A percentile compares a stretch with the other conserved stretches of the same genome.
Evolutionary conservation across 164 flowering plant genomes (phyloP).

Genomic region (Nelumbo lutea): DNA sequence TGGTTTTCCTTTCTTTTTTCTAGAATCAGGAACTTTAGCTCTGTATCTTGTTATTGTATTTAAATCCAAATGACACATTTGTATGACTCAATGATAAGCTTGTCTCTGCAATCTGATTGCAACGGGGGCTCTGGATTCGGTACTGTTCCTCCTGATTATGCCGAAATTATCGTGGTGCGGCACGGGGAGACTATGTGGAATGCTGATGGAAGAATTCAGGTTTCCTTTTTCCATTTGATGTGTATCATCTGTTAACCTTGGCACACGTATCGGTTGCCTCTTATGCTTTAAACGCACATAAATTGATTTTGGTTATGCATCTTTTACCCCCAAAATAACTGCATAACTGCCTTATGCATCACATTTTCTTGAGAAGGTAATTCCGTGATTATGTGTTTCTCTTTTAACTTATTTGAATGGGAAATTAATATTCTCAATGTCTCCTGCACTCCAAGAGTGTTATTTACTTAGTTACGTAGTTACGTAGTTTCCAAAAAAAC

Average conservation of each 20-base stretch:
- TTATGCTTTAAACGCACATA: not conserved
- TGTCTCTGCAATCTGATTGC: constrained; percentile 8
- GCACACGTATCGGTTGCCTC: not conserved
- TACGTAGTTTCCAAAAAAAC: too few species aligned
- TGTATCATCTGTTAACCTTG: not conserved
- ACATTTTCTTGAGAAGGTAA: too few species aligned
- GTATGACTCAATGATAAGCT: not conserved
- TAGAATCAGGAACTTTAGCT: not conserved
- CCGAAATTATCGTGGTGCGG: constrained; percentile 79
- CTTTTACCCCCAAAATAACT: not conserved
- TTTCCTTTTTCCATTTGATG: constrained; percentile 8
- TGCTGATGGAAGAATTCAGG: constrained; percentile 69
- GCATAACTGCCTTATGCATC: not conserved
- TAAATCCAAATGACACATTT: not conserved
- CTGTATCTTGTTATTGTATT: not conserved
- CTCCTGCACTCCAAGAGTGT: too few species aligned
- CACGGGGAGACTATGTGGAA: constrained; percentile 97
- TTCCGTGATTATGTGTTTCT: too few species aligned
- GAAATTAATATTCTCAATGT: too few species aligned
- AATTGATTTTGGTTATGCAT: not conserved
- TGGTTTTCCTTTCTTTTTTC: not conserved
- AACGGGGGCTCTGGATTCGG: constrained; percentile 13
- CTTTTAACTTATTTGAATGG: too few species aligned
- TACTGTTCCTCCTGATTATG: constrained; percentile 23
- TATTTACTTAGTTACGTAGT: too few species aligned